These are phyloP conservation scores for Neurospora hispaniola DNA, from an alignment of 495 filamentous ascomycete genomes.

Conservation along the genomic window DNA sequence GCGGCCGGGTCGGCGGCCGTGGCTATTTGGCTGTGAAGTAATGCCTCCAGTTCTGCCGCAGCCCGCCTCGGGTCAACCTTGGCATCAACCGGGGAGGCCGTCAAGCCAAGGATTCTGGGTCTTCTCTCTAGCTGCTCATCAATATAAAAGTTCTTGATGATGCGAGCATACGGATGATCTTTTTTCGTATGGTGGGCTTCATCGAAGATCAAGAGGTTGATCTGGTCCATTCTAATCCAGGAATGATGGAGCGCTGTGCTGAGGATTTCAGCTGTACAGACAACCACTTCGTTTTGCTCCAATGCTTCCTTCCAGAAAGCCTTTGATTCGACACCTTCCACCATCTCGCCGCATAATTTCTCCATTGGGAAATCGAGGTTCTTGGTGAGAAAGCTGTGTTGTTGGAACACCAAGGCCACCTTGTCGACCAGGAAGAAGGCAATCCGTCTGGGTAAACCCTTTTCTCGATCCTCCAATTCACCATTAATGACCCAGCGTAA, in stretches of 20 bases:
- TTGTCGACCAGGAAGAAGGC: constrained; percentile 88
- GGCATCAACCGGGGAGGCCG: constrained; percentile 89
- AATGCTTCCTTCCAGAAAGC: constrained; percentile 61
- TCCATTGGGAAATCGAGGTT: constrained; percentile 76
- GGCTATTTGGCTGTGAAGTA: constrained; percentile 72
- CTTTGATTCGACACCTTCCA: constrained; percentile 44
- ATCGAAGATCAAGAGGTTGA: constrained; percentile 91
- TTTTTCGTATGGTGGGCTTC: constrained; percentile 97
- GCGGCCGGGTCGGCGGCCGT: constrained; percentile 61
- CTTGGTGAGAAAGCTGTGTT: constrained; percentile 68
- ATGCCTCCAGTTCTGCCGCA: constrained; percentile 65
- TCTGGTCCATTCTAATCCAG: constrained; percentile 68
- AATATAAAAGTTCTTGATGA: constrained; percentile 79
- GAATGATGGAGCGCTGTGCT: constrained; percentile 67
- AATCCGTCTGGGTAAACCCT: constrained; percentile 50
- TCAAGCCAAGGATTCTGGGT: constrained; percentile 93
- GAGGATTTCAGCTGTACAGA: constrained; percentile 87
- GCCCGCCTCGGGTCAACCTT: constrained; percentile 58
- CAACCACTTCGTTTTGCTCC: constrained; percentile 69
- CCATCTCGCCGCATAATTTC: constrained; percentile 62
- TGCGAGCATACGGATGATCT: constrained; percentile 82
- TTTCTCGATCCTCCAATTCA: constrained; percentile 61
- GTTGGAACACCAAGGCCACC: constrained; percentile 85
- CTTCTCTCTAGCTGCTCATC: constrained; percentile 31
- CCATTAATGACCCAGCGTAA: constrained; percentile 66